Percentiles rank a stretch among this genome's conserved stretches.
These are phyloP conservation scores for Hypholoma sublateritium DNA, from an alignment of 768 basidiomycete species.

Conservation along the genomic window DNA sequence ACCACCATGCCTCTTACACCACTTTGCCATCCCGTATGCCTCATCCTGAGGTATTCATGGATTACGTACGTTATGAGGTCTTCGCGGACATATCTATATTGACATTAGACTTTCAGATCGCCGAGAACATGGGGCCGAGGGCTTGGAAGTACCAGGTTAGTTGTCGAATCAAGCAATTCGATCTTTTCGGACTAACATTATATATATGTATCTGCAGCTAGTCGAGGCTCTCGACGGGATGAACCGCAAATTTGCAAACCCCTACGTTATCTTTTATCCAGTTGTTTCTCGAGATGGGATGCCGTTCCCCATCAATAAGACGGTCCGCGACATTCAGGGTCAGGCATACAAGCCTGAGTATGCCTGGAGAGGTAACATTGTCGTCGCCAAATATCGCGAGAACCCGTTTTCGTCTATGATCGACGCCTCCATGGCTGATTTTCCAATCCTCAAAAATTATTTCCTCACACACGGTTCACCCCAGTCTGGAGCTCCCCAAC, in stretches of 20 bases:
- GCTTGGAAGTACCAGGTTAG: conserved; percentile 75
- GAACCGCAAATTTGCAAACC: conserved; percentile 74
- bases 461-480: conserved; percentile 61
- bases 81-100: conserved; percentile 3
- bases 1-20: conserved; percentile 45
- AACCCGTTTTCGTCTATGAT: conserved; percentile 60
- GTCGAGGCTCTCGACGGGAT: conserved; percentile 78
- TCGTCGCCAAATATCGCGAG: conserved; percentile 70
- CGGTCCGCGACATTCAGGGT: conserved; percentile 74
- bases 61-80: conserved; percentile 47
- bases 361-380: conserved; percentile 81
- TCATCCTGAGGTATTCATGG: conserved; percentile 85
- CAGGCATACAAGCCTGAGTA: conserved; percentile 53
- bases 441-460: conserved; percentile 79
- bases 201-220: conserved; percentile 39
- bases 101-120: conserved; percentile 44
- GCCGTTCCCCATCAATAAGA: conserved; percentile 80
- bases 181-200: conserved; percentile 14
- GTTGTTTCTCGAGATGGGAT: conserved; percentile 74
- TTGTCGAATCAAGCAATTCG: conserved; percentile 10
- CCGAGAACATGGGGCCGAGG: conserved; percentile 64
- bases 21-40: conserved; percentile 61
- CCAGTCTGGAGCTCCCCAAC: neutral
- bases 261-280: conserved; percentile 83
- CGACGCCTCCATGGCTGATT: conserved; percentile 81